These are phyloP conservation scores for Bruguiera hainesii DNA, from an alignment of 441 rosid genomes.

Conservation along the genomic window DNA sequence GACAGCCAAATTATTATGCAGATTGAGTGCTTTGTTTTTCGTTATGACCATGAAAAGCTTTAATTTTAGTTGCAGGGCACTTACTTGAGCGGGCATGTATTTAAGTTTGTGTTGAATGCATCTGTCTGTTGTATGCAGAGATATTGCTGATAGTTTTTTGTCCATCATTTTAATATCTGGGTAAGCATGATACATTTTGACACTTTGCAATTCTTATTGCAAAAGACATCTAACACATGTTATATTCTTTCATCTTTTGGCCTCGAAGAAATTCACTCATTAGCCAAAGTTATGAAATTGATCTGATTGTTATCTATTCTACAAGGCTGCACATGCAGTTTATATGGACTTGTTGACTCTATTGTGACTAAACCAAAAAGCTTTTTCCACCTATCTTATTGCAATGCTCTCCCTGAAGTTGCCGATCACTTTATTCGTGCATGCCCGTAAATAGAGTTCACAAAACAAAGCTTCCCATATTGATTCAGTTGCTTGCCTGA, in stretches of 20 bases:
- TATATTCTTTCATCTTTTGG: not conserved
- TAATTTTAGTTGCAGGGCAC: not conserved
- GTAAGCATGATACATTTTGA: constrained; percentile 39
- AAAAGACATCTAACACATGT: not conserved
- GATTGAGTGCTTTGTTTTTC: too few species aligned
- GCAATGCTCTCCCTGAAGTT: too few species aligned
- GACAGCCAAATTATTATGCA: too few species aligned
- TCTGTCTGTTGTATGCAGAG: constrained; percentile 90
- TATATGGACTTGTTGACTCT: too few species aligned
- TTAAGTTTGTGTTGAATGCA: constrained; percentile 94
- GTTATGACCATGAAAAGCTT: too few species aligned
- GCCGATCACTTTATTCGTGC: too few species aligned
- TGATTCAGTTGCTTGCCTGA: constrained; percentile 11
- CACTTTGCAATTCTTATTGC: not conserved
- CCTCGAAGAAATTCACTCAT: not conserved
- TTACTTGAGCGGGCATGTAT: constrained; percentile 44
- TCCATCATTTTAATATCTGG: constrained; percentile 93
- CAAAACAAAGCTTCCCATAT: too few species aligned
- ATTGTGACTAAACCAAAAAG: too few species aligned
- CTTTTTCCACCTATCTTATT: too few species aligned
- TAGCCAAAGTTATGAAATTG: not conserved
- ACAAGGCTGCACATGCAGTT: not conserved
- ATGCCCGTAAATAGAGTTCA: too few species aligned
- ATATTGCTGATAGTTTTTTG: constrained; percentile 77
- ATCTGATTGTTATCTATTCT: not conserved